Evolutionary conservation across 768 basidiomycete species (phyloP).

Genomic region (Scleroderma bovista): DNA sequence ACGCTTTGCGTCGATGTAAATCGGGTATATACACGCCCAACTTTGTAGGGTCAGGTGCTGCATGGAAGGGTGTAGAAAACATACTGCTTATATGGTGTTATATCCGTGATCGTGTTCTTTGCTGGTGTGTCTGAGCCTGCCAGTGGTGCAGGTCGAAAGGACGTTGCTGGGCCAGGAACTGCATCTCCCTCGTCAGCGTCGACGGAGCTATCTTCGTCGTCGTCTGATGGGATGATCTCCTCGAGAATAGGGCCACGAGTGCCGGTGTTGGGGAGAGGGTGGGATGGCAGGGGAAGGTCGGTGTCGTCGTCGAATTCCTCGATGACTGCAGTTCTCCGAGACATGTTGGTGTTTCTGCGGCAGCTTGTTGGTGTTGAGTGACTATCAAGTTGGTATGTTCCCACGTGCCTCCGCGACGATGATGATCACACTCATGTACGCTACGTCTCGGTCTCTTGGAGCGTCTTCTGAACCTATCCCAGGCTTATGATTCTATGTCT

Average conservation of each 20-base stretch:
- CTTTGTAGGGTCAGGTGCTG: conserved; percentile 23
- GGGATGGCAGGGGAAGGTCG: conserved; percentile 75
- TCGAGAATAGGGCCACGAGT: conserved; percentile 72
- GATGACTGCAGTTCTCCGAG: conserved; percentile 61
- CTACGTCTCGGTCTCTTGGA: background rate
- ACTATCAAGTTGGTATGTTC: conserved; percentile 10
- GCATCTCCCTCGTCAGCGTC: conserved; percentile 26
- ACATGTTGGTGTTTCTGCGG: conserved; percentile 39
- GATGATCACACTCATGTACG: conserved; percentile 11
- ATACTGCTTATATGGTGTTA: conserved; percentile 81
- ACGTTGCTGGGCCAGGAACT: conserved; percentile 53
- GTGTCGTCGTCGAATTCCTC: conserved; percentile 94
- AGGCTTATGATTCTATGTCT: conserved; percentile 13
- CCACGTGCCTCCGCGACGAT: conserved; percentile 18
- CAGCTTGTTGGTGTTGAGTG: background rate
- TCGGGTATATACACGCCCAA: conserved; percentile 95
- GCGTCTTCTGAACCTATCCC: background rate
- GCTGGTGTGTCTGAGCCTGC: conserved; percentile 20
- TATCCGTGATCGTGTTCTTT: conserved; percentile 52
- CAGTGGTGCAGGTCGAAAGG: conserved; percentile 26
- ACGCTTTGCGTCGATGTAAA: conserved; percentile 94
- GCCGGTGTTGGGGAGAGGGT: conserved; percentile 61
- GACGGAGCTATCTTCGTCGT: conserved; percentile 39
- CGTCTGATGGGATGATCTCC: conserved; percentile 55
- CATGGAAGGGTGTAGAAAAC: conserved; percentile 19